phyloP scores from a whole-genome alignment of 1,284 basidiomycete species.

The Puccinia coronata region DNA sequence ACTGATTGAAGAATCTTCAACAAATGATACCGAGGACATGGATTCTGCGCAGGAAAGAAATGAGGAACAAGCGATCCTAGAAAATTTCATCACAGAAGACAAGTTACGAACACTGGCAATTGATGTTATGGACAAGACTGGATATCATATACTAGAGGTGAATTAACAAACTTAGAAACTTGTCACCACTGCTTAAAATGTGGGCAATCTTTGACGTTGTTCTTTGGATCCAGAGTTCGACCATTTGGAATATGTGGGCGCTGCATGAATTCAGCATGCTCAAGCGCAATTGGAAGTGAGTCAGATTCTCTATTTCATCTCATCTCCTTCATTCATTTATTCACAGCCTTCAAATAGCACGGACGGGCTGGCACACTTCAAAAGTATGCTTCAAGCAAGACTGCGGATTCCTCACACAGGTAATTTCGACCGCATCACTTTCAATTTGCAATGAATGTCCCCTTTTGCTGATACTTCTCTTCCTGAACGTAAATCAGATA shows the following conservation, averaged over 20 bases:
- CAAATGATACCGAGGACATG: not conserved
- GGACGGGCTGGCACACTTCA: constrained; percentile 23
- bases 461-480: not conserved
- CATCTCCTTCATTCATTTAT: not conserved
- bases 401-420: constrained; percentile 47
- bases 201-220: not conserved
- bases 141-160: constrained; percentile 49
- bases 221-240: constrained; percentile 33
- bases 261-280: constrained; percentile 29
- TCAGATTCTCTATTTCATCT: not conserved
- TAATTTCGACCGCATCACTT: not conserved
- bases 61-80: constrained; percentile 24
- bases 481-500: constrained; percentile 24
- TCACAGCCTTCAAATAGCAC: constrained; percentile 5
- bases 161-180: not conserved
- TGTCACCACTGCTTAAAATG: not conserved
- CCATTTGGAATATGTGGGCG: constrained; percentile 47
- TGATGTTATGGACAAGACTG: constrained; percentile 46
- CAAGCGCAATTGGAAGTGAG: constrained; percentile 39
- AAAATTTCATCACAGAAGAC: constrained; percentile 29
- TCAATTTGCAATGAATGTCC: not conserved
- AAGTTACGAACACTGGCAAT: constrained; percentile 40
- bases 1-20: constrained; percentile 35
- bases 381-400: constrained; percentile 42
- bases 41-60: not conserved